Evolutionary conservation across 805 yeast species (phyloP).

Genomic region (Starmerella stellata): DNA sequence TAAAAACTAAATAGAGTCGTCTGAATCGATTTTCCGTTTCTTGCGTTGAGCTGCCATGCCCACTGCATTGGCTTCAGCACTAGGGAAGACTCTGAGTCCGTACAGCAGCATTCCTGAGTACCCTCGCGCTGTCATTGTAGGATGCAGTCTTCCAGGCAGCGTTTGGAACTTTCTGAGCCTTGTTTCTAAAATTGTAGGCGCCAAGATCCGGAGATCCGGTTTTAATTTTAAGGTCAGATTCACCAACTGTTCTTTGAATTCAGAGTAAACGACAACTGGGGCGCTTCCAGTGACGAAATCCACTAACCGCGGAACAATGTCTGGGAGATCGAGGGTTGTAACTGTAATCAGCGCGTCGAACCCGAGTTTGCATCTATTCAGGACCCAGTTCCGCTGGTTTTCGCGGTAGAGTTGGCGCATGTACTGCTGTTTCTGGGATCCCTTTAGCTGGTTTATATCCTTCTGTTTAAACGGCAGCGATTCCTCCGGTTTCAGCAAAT

Average conservation of each 20-base stretch:
- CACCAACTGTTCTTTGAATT: slow-evolving; percentile 60
- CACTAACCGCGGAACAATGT: slow-evolving; percentile 43
- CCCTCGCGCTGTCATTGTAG: slow-evolving; percentile 81
- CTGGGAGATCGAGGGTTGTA: slow-evolving; percentile 50
- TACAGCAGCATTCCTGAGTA: slow-evolving; percentile 77
- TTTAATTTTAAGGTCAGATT: slow-evolving; percentile 54
- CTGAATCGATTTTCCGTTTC: slow-evolving; percentile 1
- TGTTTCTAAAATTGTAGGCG: slow-evolving; percentile 68
- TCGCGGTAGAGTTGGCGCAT: slow-evolving; percentile 41
- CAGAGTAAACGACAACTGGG: slow-evolving; percentile 67
- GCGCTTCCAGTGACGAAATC: slow-evolving; percentile 66
- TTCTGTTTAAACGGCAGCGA: slow-evolving; percentile 29
- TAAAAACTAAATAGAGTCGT: not conserved
- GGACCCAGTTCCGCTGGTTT: slow-evolving; percentile 25
- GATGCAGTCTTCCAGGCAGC: slow-evolving; percentile 84
- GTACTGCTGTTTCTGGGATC: slow-evolving; percentile 47
- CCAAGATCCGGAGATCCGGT: slow-evolving; percentile 51
- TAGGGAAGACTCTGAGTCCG: slow-evolving; percentile 65
- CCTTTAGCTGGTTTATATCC: slow-evolving; percentile 38
- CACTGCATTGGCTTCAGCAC: slow-evolving; percentile 50
- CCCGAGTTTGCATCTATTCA: slow-evolving; percentile 31
- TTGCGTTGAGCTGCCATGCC: slow-evolving; percentile 21
- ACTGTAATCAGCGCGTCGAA: slow-evolving; percentile 66
- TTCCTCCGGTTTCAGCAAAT: slow-evolving; percentile 62
- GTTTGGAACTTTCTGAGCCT: slow-evolving; percentile 80